These are phyloP conservation scores for Phytophthora colocasiae DNA, from an alignment of 352 stramenopile genomes.

Conservation along the genomic window DNA sequence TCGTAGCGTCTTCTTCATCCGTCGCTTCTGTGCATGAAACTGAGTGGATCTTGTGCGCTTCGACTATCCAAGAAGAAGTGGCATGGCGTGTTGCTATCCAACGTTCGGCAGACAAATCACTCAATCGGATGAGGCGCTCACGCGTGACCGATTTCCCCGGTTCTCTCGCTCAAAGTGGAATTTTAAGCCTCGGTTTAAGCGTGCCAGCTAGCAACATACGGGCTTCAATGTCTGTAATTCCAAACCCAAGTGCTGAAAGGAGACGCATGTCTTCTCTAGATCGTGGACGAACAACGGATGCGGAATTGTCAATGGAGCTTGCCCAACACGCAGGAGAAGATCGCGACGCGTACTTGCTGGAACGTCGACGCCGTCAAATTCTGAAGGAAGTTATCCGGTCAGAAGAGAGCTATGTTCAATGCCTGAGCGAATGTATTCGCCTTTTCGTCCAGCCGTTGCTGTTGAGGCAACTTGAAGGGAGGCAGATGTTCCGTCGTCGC, in stretches of 20 bases:
- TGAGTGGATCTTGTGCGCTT: slow-evolving; percentile 81
- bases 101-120: slow-evolving; percentile 69
- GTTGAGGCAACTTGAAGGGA: slow-evolving; percentile 79
- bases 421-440: slow-evolving; percentile 84
- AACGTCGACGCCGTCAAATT: slow-evolving; percentile 75
- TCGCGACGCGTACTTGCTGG: slow-evolving; percentile 62
- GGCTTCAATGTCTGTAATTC: slow-evolving; percentile 35
- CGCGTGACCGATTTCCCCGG: slow-evolving; percentile 63
- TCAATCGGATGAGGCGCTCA: slow-evolving; percentile 66
- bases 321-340: slow-evolving; percentile 36
- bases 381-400: slow-evolving; percentile 87
- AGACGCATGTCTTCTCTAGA: slow-evolving; percentile 45
- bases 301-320: slow-evolving; percentile 43
- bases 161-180: slow-evolving; percentile 52
- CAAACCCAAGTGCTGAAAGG: slow-evolving; percentile 17
- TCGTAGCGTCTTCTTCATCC: slow-evolving; percentile 23
- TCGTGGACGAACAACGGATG: slow-evolving; percentile 37
- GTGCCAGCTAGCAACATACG: slow-evolving; percentile 34
- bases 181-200: slow-evolving; percentile 40
- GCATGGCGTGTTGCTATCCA: slow-evolving; percentile 75
- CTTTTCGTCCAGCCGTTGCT: slow-evolving; percentile 85
- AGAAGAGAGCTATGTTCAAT: slow-evolving; percentile 86
- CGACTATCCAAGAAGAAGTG: slow-evolving; percentile 66
- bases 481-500: slow-evolving; percentile 65
- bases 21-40: slow-evolving; percentile 30